Conservation (phyloP, 2,329 filamentous ascomycete genomes). For the Fusarium sp. region DNA sequence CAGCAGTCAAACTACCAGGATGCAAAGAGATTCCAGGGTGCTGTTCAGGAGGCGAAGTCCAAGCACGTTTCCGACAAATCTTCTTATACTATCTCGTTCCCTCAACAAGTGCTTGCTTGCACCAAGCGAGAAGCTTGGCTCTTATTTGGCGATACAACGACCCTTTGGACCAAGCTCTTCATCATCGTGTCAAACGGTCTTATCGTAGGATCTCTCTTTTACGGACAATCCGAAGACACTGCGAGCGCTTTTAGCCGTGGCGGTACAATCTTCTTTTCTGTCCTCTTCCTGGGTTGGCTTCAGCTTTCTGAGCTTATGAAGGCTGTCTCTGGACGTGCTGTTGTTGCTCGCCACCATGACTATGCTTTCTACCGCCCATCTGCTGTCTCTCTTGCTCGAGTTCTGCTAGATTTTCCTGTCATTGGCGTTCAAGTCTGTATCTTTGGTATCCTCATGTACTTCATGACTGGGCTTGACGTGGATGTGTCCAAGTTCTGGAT, state of each 20-base stretch:
- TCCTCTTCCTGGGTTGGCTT: constrained; percentile 70
- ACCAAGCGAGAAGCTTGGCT: constrained; percentile 83
- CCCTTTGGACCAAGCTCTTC: constrained; percentile 82
- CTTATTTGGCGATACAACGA: constrained; percentile 78
- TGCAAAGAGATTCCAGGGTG: constrained; percentile 74
- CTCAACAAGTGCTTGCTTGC: constrained; percentile 75
- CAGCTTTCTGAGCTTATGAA: constrained; percentile 83
- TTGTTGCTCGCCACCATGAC: constrained; percentile 63
- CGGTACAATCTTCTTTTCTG: constrained; percentile 62
- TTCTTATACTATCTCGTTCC: constrained; percentile 80
- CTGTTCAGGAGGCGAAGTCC: constrained; percentile 78
- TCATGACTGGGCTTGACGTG: constrained; percentile 77
- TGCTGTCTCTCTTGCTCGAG: constrained; percentile 66
- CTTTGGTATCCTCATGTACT: constrained; percentile 81
- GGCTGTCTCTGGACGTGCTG: constrained; percentile 76
- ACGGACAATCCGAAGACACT: constrained; percentile 71
- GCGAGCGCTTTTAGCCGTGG: constrained; percentile 70
- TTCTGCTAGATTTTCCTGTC: constrained; percentile 68
- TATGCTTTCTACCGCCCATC: constrained; percentile 67
- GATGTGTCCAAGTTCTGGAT: constrained; percentile 75
- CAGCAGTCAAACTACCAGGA: constrained; percentile 68
- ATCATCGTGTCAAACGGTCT: constrained; percentile 80
- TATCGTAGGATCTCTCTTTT: constrained; percentile 84
- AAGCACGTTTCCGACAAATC: constrained; percentile 75
- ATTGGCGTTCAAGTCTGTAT: constrained; percentile 72